phyloP scores from a whole-genome alignment of 1,284 basidiomycete species.

The Pseudozyma pruni region DNA sequence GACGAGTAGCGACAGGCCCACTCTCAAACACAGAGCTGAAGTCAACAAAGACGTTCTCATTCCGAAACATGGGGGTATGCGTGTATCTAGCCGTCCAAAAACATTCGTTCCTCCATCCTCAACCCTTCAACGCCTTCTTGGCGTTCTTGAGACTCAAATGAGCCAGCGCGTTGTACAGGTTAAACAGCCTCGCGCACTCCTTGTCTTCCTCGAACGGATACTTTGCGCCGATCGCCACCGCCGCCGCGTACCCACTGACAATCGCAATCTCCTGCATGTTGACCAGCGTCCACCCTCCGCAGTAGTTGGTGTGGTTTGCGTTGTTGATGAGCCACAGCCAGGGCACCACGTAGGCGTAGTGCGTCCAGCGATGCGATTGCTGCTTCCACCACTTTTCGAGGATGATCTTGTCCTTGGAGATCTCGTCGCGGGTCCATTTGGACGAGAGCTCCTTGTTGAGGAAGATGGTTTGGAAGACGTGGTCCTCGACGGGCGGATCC shows the following conservation, averaged over 20 bases:
- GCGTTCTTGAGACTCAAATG: constrained; percentile 66
- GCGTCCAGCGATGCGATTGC: constrained; percentile 74
- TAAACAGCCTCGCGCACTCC: constrained; percentile 71
- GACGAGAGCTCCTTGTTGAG: constrained; percentile 72
- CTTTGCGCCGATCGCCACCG: constrained; percentile 73
- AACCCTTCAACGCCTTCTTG: constrained; percentile 41
- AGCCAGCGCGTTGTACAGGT: constrained; percentile 71
- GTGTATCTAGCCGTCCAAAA: constrained; percentile 1
- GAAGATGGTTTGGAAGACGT: constrained; percentile 78
- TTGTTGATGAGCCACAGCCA: constrained; percentile 76
- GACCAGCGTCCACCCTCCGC: constrained; percentile 69
- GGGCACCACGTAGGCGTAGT: constrained; percentile 73
- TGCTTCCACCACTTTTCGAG: constrained; percentile 76
- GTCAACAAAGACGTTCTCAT: background rate
- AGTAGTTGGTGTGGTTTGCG: constrained; percentile 69
- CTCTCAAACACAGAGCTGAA: no score
- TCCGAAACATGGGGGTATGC: constrained; percentile 3
- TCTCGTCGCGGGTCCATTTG: constrained; percentile 73
- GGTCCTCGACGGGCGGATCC: constrained; percentile 68
- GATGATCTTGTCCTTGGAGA: constrained; percentile 72
- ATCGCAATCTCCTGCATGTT: constrained; percentile 76
- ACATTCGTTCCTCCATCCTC: background rate
- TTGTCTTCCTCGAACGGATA: constrained; percentile 69
- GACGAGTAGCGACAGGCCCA: constrained; percentile 4
- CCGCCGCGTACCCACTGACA: constrained; percentile 74